These are phyloP conservation scores for Sclerotiophoma versabilis DNA, from an alignment of 2,329 filamentous ascomycete species.

Conservation along the genomic window DNA sequence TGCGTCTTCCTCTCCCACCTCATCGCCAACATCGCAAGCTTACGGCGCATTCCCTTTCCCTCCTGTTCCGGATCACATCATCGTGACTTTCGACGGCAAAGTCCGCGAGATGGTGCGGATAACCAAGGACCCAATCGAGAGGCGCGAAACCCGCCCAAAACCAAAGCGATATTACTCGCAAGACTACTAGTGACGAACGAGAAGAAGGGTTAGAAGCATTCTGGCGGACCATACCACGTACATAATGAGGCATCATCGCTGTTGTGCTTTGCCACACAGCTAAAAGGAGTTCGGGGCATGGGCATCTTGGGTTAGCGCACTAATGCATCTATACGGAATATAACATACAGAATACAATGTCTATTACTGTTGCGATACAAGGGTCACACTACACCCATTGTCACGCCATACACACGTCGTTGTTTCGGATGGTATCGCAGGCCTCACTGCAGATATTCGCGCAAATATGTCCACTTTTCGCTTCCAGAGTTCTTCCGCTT, in stretches of 20 bases:
- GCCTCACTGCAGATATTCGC: not conserved
- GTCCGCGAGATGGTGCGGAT: conserved; percentile 36
- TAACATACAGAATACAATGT: conserved; percentile 1
- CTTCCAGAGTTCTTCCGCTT: not conserved
- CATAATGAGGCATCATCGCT: conserved; percentile 2
- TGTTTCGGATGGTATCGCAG: no score
- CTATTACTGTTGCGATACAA: not conserved
- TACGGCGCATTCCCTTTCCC: conserved; percentile 17
- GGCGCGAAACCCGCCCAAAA: conserved; percentile 3
- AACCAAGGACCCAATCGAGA: conserved; percentile 19
- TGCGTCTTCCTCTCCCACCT: conserved; percentile 10
- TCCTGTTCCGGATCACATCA: conserved; percentile 34
- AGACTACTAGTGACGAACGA: not conserved
- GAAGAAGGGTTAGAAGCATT: not conserved
- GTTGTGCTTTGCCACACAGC: conserved; percentile 7
- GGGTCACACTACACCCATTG: not conserved
- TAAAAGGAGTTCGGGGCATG: conserved; percentile 5
- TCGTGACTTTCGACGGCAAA: conserved; percentile 39
- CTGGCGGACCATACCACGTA: not conserved
- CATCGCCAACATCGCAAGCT: conserved; percentile 12
- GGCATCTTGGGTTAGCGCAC: not conserved
- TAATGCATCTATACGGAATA: conserved; percentile 1
- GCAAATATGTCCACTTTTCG: conserved; percentile 1
- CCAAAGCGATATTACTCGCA: conserved; percentile 13
- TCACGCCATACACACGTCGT: no score